Percentiles rank a stretch among this genome's conserved stretches.
phyloP scores from a whole-genome alignment of 2,329 filamentous ascomycete genomes.

The Diplodia scrobiculata region DNA sequence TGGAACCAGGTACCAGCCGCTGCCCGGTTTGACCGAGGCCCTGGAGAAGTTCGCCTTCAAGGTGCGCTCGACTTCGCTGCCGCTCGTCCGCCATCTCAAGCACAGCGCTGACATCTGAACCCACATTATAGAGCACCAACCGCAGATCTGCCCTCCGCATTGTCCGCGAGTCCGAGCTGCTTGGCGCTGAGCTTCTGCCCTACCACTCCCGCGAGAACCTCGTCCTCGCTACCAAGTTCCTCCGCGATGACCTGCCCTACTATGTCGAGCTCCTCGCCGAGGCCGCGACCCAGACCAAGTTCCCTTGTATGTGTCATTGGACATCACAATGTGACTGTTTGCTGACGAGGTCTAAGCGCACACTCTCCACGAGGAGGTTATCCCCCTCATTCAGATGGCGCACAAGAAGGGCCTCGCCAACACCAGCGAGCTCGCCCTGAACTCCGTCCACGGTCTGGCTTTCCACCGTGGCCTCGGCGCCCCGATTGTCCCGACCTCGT shows the following conservation, averaged over 20 bases:
- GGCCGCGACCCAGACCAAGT: constrained; percentile 85
- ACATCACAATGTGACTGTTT: constrained; percentile 27
- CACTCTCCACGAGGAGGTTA: constrained; percentile 87
- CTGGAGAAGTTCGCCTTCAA: constrained; percentile 97
- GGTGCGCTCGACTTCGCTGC: constrained; percentile 54
- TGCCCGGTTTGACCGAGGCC: constrained; percentile 85
- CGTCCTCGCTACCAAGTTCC: constrained; percentile 90
- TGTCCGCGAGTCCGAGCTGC: constrained; percentile 89
- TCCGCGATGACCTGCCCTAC: constrained; percentile 93
- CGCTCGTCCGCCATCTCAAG: constrained; percentile 24
- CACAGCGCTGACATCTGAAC: constrained; percentile 33
- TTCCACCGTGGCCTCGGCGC: constrained; percentile 92
- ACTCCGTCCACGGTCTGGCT: constrained; percentile 81
- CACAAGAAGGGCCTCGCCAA: constrained; percentile 70
- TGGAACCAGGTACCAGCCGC: constrained; percentile 86
- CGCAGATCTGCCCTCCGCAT: constrained; percentile 90
- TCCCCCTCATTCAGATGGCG: constrained; percentile 72
- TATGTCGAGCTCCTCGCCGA: constrained; percentile 94
- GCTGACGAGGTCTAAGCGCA: constrained; percentile 61
- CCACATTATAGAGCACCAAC: constrained; percentile 69
- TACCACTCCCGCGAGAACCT: constrained; percentile 93
- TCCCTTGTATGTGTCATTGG: constrained; percentile 58
- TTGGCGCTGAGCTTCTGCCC: constrained; percentile 84
- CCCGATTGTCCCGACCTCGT: constrained; percentile 71
- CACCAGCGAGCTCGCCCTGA: constrained; percentile 72